These are phyloP conservation scores for Hypoxylon lienhwacheense DNA, from an alignment of 495 filamentous ascomycete genomes.

Conservation along the genomic window DNA sequence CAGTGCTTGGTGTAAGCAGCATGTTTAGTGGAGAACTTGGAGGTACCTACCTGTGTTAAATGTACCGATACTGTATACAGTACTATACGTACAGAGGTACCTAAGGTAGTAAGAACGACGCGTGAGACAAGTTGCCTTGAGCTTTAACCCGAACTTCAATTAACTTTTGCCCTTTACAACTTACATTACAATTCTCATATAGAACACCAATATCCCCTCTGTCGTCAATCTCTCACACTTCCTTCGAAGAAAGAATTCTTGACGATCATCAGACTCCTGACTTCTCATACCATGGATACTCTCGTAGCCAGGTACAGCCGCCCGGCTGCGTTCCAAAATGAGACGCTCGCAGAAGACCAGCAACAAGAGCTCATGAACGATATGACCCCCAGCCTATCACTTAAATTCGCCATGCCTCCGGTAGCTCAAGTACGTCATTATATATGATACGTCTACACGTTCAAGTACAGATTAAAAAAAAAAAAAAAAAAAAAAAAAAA, in stretches of 20 bases:
- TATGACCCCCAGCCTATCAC: slow-evolving; percentile 67
- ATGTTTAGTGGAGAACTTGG: too few relatives aligned
- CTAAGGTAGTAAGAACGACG: slow-evolving; percentile 25
- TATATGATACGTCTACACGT: not conserved
- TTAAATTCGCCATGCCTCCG: slow-evolving; percentile 94
- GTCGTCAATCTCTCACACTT: too few relatives aligned
- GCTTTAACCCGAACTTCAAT: slow-evolving; percentile 33
- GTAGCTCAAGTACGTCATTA: slow-evolving; percentile 72
- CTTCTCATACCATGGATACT: slow-evolving; percentile 71
- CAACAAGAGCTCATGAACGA: slow-evolving; percentile 69
- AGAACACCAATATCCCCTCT: too few relatives aligned
- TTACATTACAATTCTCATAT: too few relatives aligned
- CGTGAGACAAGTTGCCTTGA: slow-evolving; percentile 42
- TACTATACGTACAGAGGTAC: not conserved
- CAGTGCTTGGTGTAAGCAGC: too few relatives aligned
- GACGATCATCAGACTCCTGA: too few relatives aligned
- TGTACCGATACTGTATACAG: too few relatives aligned
- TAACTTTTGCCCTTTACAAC: slow-evolving; percentile 9
- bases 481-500: not conserved
- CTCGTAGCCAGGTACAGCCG: slow-evolving; percentile 87
- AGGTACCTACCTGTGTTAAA: slow-evolving; percentile 16
- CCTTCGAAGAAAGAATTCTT: too few relatives aligned
- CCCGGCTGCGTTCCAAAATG: slow-evolving; percentile 64
- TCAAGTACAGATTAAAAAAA: not conserved
- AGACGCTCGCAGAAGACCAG: slow-evolving; percentile 67